Base-by-base conservation (phyloP, 2,329 filamentous ascomycete genomes). In the Fusarium sp. region DNA sequence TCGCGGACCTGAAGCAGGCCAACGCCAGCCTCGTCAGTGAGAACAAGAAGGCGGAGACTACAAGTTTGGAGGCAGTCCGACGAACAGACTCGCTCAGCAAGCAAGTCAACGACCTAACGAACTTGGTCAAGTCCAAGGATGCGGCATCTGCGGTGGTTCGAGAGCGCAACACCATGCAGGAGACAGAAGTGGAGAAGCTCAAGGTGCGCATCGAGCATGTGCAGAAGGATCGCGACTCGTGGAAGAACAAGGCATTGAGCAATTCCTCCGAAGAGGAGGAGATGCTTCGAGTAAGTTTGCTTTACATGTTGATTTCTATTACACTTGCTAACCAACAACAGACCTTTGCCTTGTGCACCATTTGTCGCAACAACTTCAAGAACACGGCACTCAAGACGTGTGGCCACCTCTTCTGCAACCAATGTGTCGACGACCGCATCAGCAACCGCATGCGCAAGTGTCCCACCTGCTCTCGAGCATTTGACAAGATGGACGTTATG, bases 311-410 rank as follows among this genome's bases (percentile, higher is more conserved):
- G 22, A 22, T 3, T 18, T 2, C 39, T 37, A 18, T 41, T 27
- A 57, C 18, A 16, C 16, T 6, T 67, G 20, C 76, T 83, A 77
- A 82, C 77, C 61, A 9, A 43, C 6, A 10, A 10, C 60, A 85
- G 82, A 83, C 81, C 1, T 84, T 82, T 74, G 80, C 80, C 39
- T 91, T 97, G 61, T 99, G 97, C 86, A 94, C 95, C 13, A 94
- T 98, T 60, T 99, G 97, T 85, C 94, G 95, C 77, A 93, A 91
- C 79, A 94, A 96, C 76, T 95, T 98, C 86, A 98, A 98, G 84
- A 95, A 98, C 80, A 97, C 95, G 1, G 93, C 93, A 11, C 89
- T 99, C 82, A 97, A 97, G 85, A 95, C 94, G 1, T 99, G 97
- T 82, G 97, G 97, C 2, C 97, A 99, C 83, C 90, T 97, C 58